Conservation (phyloP, 1,284 basidiomycete genomes). For the Psilocybe mexicana region DNA sequence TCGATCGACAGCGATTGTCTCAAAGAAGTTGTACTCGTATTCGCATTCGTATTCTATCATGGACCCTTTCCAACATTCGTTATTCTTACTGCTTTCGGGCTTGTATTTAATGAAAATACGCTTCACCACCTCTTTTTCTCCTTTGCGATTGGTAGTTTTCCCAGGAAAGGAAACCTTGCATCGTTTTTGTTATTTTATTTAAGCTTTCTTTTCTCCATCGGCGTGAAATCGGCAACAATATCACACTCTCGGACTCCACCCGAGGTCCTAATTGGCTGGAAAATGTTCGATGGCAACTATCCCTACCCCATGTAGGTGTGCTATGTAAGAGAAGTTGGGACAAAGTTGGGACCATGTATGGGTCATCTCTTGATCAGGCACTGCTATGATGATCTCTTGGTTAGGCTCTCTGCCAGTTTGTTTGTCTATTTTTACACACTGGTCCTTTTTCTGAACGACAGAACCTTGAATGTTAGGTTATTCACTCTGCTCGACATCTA, state of each 20-base stretch:
- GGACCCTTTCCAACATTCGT: neutral
- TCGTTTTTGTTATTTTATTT: neutral
- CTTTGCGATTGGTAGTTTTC: neutral
- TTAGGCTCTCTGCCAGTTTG: neutral
- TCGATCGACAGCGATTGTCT: neutral
- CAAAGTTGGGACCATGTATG: too few relatives aligned
- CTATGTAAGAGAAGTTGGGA: too few relatives aligned
- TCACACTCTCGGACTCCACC: too few relatives aligned
- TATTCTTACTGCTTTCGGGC: neutral
- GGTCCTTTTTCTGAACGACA: neutral
- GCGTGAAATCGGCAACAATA: neutral
- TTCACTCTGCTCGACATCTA: neutral
- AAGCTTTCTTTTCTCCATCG: neutral
- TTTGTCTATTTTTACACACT: neutral
- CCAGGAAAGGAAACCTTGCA: neutral
- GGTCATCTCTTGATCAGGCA: neutral
- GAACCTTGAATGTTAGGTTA: conserved; percentile 3
- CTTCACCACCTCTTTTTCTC: too few relatives aligned
- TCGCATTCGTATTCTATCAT: neutral
- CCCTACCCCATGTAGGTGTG: neutral
- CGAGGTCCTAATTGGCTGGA: neutral
- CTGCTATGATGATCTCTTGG: neutral
- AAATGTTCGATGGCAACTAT: neutral
- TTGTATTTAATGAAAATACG: too few relatives aligned
- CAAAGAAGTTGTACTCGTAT: neutral